Conservation (phyloP, 257 asterid genomes). For the Nicotiana otophora region DNA sequence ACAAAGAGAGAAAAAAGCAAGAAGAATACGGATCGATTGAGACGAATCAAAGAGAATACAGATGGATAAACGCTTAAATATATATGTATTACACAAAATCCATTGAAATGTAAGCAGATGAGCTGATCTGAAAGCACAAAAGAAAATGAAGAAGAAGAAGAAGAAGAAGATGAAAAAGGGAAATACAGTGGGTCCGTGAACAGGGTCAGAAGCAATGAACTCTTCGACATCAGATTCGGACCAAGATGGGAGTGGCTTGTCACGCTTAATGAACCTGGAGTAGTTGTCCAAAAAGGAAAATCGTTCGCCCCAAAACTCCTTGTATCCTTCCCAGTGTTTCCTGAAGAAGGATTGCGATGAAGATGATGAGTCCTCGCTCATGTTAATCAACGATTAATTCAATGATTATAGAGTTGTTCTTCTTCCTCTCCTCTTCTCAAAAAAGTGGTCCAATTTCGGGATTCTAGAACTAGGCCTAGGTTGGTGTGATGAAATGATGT, state of each 20-base stretch:
- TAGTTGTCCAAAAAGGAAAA: conserved; percentile 62
- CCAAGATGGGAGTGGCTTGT: conserved; percentile 75
- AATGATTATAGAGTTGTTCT: background rate
- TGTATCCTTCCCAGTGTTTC: conserved; percentile 54
- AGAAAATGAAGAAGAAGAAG: too few species aligned
- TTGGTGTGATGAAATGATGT: background rate
- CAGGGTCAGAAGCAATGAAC: conserved; percentile 69
- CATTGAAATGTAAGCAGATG: conserved; percentile 7
- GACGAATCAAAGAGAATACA: background rate
- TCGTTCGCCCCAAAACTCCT: conserved; percentile 69
- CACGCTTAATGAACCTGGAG: conserved; percentile 62
- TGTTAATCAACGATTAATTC: background rate
- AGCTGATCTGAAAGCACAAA: background rate
- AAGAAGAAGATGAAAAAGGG: background rate
- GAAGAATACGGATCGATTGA: background rate
- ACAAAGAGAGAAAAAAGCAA: too few species aligned
- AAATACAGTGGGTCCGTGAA: conserved; percentile 75
- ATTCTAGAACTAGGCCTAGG: background rate
- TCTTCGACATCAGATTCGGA: conserved; percentile 66
- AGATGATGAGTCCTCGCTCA: background rate
- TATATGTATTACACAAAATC: background rate
- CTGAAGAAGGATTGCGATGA: conserved; percentile 21
- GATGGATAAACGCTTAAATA: background rate
- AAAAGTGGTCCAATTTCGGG: background rate
- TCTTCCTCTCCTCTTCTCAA: background rate